phyloP scores from a whole-genome alignment of 2,329 filamentous ascomycete genomes.

The Plectosphaerella cucumerina region DNA sequence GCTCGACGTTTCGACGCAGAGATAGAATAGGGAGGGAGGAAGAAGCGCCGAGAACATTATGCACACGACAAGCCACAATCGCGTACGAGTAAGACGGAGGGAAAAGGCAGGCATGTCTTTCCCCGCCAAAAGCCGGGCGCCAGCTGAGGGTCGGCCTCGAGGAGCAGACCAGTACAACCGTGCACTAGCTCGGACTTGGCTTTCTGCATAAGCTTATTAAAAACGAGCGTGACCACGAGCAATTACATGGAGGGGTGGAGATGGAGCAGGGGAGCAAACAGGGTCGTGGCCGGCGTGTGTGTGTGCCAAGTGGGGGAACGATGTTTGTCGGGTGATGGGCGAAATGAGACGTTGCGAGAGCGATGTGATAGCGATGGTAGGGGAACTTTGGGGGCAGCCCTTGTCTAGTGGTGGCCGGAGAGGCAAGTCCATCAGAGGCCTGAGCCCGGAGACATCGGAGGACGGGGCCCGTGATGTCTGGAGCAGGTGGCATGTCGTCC shows the following conservation, averaged over 20 bases:
- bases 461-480: neutral
- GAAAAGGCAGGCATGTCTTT: neutral
- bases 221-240: neutral
- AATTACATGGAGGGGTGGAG: neutral
- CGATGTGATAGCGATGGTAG: neutral
- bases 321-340: neutral
- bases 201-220: constrained; percentile 1
- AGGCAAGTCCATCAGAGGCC: no score
- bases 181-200: constrained; percentile 3
- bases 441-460: no score
- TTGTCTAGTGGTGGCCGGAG: no score
- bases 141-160: neutral
- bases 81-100: no score
- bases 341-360: neutral
- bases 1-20: neutral
- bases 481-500: neutral
- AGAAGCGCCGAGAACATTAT: neutral
- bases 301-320: neutral
- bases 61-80: neutral
- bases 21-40: neutral
- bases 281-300: neutral
- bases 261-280: neutral
- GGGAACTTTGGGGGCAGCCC: no score
- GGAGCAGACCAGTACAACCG: neutral
- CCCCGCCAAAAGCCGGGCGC: neutral